Evolutionary conservation across 805 yeast species (phyloP).

Genomic region (Wickerhamiella dianesei): DNA sequence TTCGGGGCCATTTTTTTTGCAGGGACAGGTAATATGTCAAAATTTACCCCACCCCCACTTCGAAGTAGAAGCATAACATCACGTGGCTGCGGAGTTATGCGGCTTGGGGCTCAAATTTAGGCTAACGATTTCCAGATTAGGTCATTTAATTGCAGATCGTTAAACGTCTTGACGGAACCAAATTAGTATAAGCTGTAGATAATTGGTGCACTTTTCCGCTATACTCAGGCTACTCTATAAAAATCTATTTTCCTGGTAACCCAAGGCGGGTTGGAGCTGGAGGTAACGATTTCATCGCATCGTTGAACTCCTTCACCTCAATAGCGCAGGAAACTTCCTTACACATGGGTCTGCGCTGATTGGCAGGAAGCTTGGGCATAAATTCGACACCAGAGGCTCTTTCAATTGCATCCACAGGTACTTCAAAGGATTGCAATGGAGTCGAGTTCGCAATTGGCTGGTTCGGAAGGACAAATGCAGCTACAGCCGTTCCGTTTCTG

Average conservation of each 20-base stretch:
- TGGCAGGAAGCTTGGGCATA: constrained; percentile 50
- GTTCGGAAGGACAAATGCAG: constrained; percentile 90
- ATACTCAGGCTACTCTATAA: too few species aligned
- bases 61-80: too few species aligned
- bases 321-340: constrained; percentile 71
- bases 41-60: too few species aligned
- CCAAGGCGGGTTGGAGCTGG: constrained; percentile 2
- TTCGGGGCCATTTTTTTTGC: constrained; percentile 28
- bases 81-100: too few species aligned
- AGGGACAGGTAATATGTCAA: neutral
- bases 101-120: too few species aligned
- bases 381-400: constrained; percentile 75
- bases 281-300: constrained; percentile 21
- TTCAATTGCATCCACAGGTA: constrained; percentile 83
- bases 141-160: too few species aligned
- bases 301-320: constrained; percentile 46
- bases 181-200: too few species aligned
- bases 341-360: constrained; percentile 53
- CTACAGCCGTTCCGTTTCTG: constrained; percentile 48
- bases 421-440: constrained; percentile 64
- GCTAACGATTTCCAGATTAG: too few species aligned
- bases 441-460: constrained; percentile 57
- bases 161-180: too few species aligned
- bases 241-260: neutral
- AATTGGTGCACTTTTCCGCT: too few species aligned